Base-by-base conservation (phyloP, 2,329 filamentous ascomycete species). In the Ceratocystis destructans region DNA sequence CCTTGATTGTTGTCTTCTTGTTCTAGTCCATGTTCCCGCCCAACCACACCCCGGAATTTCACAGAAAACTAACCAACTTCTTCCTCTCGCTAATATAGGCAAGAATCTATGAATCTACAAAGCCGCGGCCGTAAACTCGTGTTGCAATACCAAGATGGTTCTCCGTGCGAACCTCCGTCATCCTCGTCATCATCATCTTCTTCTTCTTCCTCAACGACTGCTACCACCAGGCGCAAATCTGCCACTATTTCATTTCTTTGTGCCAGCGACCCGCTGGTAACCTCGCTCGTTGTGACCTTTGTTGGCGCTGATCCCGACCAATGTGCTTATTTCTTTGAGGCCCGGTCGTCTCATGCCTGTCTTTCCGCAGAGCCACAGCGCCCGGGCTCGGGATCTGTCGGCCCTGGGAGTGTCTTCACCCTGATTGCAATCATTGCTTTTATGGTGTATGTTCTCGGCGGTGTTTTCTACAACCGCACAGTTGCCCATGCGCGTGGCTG, bases 281-380 rank as follows among this genome's bases (percentile, higher is more conserved):
- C 83, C 3, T 80, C 83, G 50, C 87, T 91, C 3, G 82, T 83
- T 3, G 80, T 94, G 46, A 90, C 89, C 22, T 99, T 96, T 74
- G 87, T 97, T 68, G 90, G 89, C 68, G 78, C 79, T 55, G 87
- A 92, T 69, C 87, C 89, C 50, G 92, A 97, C 73, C 87, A 95
- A 68, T 99, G 94, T 80, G 85, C 90, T 37, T 99, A 97, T 77
- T 89, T 96, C 76, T 99, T 99, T 78, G 92, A 97, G 75, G 87
- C 92, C 62, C 88, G 93, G 70, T 94, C 90, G 28, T 82, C 84
- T 59, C 88, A 90, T 70, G 93, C 92, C 10, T 99, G 94, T 71
- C 79, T 82, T 12, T 79, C 79, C 65, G 80, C 82, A 57, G 83
- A 86, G 73, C 85, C 87, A 67, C 85, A 88, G 74, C 89, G 88